Percentiles rank a stretch among this genome's conserved stretches.
Conservation (phyloP, 805 yeast genomes). For the Komagataella pseudopastoris region DNA sequence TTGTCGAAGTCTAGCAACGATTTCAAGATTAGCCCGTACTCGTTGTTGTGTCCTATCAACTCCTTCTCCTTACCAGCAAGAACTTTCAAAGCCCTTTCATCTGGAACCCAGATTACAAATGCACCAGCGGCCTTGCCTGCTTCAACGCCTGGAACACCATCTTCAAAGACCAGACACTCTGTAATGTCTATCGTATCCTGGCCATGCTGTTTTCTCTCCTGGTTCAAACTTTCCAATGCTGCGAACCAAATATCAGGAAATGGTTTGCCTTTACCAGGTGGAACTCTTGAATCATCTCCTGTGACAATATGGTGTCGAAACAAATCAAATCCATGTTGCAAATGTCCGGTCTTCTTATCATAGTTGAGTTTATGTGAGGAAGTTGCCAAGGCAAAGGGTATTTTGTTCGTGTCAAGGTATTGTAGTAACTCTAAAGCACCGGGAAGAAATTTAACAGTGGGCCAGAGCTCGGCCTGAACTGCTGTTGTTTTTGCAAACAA, state of each 20-base stretch:
- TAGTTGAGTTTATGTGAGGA: conserved; percentile 57
- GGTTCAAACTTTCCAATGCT: conserved; percentile 62
- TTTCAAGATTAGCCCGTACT: conserved; percentile 41
- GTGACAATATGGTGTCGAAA: conserved; percentile 61
- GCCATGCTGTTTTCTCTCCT: conserved; percentile 27
- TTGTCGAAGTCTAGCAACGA: conserved; percentile 41
- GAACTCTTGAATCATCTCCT: conserved; percentile 81
- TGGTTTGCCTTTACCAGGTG: conserved; percentile 86
- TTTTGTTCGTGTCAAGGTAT: conserved; percentile 29
- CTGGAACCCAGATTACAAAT: conserved; percentile 91
- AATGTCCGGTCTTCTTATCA: conserved; percentile 59
- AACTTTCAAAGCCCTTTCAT: conserved; percentile 50
- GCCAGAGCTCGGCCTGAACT: conserved; percentile 51
- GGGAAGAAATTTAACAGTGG: conserved; percentile 52
- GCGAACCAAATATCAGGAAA: conserved; percentile 84
- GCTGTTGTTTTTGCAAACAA: conserved; percentile 35
- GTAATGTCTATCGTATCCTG: conserved; percentile 42
- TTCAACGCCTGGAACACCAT: conserved; percentile 82
- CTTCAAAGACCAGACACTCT: conserved; percentile 88
- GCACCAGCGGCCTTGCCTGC: conserved; percentile 80
- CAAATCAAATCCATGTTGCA: conserved; percentile 43
- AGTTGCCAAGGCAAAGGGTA: conserved; percentile 89
- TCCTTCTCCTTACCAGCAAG: conserved; percentile 33
- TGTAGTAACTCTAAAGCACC: conserved; percentile 68
- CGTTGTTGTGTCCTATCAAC: conserved; percentile 24